phyloP scores from a whole-genome alignment of 768 basidiomycete species.

The Filobasidium floriforme region DNA sequence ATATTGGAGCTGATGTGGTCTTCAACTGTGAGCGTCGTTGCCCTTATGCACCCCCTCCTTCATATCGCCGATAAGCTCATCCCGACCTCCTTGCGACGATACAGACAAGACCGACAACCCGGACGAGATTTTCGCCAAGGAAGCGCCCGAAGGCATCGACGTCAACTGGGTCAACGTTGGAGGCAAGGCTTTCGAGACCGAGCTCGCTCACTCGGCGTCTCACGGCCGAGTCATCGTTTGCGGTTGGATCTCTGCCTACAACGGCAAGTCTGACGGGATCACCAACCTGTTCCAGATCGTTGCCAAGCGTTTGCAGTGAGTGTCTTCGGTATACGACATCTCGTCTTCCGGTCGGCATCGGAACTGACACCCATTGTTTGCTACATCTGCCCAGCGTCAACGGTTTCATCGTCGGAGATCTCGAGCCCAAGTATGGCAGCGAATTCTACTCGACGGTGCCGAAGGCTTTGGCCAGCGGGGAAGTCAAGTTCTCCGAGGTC shows the following conservation, averaged over 20 bases:
- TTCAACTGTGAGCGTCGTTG: constrained; percentile 32
- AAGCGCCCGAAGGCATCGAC: constrained; percentile 53
- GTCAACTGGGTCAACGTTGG: constrained; percentile 48
- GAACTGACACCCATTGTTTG: not conserved
- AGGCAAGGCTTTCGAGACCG: constrained; percentile 35
- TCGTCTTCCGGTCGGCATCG: not conserved
- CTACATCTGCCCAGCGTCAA: constrained; percentile 14
- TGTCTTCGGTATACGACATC: not conserved
- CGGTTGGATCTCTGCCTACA: constrained; percentile 28
- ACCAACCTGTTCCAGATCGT: constrained; percentile 30
- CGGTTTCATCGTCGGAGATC: constrained; percentile 28
- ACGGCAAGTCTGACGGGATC: constrained; percentile 28
- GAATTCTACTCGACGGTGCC: constrained; percentile 37
- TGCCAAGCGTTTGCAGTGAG: constrained; percentile 27
- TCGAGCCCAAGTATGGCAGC: constrained; percentile 29
- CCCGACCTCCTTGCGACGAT: not conserved
- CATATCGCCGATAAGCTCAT: constrained; percentile 4
- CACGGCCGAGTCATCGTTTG: constrained; percentile 32
- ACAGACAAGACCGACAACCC: constrained; percentile 52
- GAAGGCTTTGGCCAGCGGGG: constrained; percentile 25
- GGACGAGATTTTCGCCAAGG: constrained; percentile 51
- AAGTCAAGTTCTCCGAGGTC: constrained; percentile 34
- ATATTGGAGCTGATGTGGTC: constrained; percentile 26
- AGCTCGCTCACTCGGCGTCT: constrained; percentile 28
- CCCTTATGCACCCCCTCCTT: too few species aligned